Conservation (phyloP, 306 rosid species). For the Citrullus amarus region DNA sequence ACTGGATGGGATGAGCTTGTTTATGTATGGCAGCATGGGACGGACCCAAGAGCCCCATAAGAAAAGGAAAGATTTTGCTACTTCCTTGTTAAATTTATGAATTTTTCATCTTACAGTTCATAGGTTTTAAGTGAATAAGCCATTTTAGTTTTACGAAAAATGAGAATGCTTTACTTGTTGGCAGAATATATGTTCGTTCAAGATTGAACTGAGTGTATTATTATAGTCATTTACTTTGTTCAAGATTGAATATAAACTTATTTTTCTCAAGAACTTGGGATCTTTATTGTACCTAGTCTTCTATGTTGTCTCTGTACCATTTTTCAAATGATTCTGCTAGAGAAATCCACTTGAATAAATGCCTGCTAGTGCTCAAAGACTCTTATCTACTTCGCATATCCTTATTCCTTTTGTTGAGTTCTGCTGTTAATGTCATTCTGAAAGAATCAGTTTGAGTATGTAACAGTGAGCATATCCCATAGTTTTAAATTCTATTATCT, state of each 20-base stretch:
- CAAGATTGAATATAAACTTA: background rate
- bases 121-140: background rate
- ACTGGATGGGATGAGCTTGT: conserved; percentile 94
- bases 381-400: background rate
- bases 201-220: background rate
- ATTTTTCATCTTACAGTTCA: conserved; percentile 8
- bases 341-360: background rate
- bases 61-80: conserved; percentile 14
- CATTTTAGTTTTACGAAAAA: background rate
- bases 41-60: conserved; percentile 78
- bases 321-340: background rate
- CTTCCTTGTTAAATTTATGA: background rate
- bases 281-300: background rate
- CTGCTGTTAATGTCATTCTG: background rate
- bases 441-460: background rate
- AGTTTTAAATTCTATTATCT: background rate
- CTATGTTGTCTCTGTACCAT: background rate
- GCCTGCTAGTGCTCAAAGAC: background rate
- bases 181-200: background rate
- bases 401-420: background rate
- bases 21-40: conserved; percentile 87
- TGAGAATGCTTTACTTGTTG: background rate
- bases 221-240: background rate
- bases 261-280: background rate
- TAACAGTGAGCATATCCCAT: background rate